These are phyloP conservation scores for Berberis thunbergii DNA, from an alignment of 164 flowering plant genomes.

Conservation along the genomic window DNA sequence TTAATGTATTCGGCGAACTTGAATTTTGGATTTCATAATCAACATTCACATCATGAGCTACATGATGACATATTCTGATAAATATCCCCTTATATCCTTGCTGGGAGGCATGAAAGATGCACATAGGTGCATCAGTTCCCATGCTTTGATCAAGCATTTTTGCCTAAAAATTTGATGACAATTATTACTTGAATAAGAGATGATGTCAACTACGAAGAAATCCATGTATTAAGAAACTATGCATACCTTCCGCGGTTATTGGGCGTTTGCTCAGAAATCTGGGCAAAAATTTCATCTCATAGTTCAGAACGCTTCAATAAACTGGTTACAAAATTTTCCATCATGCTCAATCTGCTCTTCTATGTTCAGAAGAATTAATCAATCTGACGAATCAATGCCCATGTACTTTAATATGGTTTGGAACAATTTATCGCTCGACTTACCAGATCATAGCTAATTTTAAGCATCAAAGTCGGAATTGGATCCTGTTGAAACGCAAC, in stretches of 20 bases:
- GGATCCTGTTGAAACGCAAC: conserved; percentile 59
- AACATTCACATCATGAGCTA: conserved; percentile 50
- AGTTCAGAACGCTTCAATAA: conserved; percentile 88
- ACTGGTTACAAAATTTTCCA: conserved; percentile 79
- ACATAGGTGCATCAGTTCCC: conserved; percentile 93
- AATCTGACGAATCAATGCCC: conserved; percentile 83
- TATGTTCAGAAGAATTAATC: conserved; percentile 46
- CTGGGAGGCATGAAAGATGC: conserved; percentile 99
- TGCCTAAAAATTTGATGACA: conserved; percentile 36
- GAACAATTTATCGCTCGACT: conserved; percentile 72
- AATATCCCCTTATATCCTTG: conserved; percentile 86
- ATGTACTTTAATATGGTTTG: conserved; percentile 85
- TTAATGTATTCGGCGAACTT: conserved; percentile 61
- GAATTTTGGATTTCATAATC: conserved; percentile 70
- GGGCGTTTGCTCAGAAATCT: conserved; percentile 89
- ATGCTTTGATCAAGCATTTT: conserved; percentile 58
- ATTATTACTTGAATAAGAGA: conserved; percentile 4
- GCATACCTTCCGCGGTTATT: conserved; percentile 76
- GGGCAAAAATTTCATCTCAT: conserved; percentile 91
- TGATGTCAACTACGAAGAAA: neutral
- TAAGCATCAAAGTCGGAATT: conserved; percentile 89
- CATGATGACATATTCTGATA: conserved; percentile 82
- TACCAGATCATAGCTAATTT: conserved; percentile 66
- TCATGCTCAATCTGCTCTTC: conserved; percentile 83
- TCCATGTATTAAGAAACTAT: neutral